Evolutionary conservation across 129 eudicot genomes (phyloP).

Genomic region (Tagetes erecta): DNA sequence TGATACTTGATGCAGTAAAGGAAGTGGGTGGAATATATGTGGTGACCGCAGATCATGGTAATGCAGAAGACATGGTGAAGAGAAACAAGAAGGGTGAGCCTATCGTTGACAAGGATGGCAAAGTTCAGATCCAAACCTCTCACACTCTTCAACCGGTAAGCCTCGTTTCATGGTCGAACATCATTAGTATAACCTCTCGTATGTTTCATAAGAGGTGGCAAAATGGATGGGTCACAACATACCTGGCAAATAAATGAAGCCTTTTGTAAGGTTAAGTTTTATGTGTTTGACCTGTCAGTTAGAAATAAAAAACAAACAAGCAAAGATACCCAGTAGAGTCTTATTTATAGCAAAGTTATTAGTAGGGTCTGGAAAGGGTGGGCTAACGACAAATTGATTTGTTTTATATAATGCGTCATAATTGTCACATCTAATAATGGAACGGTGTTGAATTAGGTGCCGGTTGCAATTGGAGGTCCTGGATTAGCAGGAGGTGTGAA

Average conservation of each 20-base stretch:
- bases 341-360: no score
- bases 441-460: conserved; percentile 48
- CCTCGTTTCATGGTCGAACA: neutral
- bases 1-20: conserved; percentile 72
- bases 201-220: neutral
- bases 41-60: conserved; percentile 91
- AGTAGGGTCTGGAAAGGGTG: no score
- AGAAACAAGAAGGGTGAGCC: conserved; percentile 93
- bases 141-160: conserved; percentile 87
- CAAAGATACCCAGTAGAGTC: no score
- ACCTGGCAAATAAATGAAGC: no score
- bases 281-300: neutral
- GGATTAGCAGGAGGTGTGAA: conserved; percentile 71
- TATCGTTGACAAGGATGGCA: conserved; percentile 69
- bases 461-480: conserved; percentile 91
- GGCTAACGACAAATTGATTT: no score
- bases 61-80: conserved; percentile 98
- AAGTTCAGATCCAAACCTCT: conserved; percentile 73
- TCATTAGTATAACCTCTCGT: neutral
- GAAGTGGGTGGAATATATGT: conserved; percentile 91
- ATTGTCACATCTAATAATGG: neutral
- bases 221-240: no score
- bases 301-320: neutral
- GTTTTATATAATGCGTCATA: neutral
- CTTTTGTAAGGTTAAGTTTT: no score